A percentile compares a stretch with the other conserved stretches of the same genome.
These are phyloP conservation scores for Cenchrus fungigraminus DNA, from an alignment of 176 grass and related monocot species.

Conservation along the genomic window DNA sequence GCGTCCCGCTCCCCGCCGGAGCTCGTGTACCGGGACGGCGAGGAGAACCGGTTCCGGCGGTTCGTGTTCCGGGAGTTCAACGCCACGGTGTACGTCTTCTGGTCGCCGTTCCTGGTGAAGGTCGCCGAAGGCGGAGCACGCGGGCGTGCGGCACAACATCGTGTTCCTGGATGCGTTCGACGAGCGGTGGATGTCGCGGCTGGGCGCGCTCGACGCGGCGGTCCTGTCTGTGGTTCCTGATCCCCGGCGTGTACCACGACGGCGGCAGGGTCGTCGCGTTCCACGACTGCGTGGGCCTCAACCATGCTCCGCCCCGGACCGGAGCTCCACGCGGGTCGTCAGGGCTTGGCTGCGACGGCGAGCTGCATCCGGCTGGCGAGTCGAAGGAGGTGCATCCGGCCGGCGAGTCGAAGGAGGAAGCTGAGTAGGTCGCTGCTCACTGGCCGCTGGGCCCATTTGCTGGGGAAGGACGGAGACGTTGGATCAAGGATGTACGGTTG, in stretches of 20 bases:
- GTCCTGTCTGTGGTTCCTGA: constrained; percentile 78
- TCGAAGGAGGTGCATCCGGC: too few relatives aligned
- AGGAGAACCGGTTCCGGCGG: constrained; percentile 62
- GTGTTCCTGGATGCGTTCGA: constrained; percentile 73
- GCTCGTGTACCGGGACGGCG: constrained; percentile 60
- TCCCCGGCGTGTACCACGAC: constrained; percentile 78
- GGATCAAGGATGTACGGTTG: too few relatives aligned
- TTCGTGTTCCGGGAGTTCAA: constrained; percentile 71
- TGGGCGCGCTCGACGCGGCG: constrained; percentile 48
- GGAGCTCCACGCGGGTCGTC: too few relatives aligned
- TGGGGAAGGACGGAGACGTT: too few relatives aligned
- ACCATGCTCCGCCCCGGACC: constrained; percentile 23
- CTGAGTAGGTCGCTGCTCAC: too few relatives aligned
- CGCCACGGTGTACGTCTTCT: constrained; percentile 77
- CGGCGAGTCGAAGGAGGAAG: too few relatives aligned
- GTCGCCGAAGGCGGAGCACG: constrained; percentile 59
- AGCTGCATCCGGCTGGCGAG: too few relatives aligned
- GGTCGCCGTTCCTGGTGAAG: constrained; percentile 80
- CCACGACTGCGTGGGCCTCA: constrained; percentile 72
- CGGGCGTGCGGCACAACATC: constrained; percentile 65
- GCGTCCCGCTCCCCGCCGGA: constrained; percentile 42
- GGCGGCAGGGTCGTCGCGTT: constrained; percentile 64
- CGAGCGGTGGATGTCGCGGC: constrained; percentile 64
- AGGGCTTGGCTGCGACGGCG: too few relatives aligned
- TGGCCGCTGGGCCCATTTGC: too few relatives aligned